Base-by-base conservation (phyloP, 176 grass and related monocot species). In the Juncus effusus region DNA sequence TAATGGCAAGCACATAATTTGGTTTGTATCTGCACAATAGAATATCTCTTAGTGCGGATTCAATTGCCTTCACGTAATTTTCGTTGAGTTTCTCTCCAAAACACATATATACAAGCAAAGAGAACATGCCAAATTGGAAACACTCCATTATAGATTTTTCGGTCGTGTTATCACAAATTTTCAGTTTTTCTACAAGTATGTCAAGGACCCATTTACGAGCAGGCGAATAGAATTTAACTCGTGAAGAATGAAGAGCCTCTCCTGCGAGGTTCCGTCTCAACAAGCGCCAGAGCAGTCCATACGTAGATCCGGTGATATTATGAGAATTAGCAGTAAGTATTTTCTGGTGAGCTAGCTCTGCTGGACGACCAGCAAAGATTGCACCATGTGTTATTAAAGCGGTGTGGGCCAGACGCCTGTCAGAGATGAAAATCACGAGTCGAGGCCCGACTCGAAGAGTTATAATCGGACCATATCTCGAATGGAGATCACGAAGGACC, bases 31-130 rank as follows among this genome's bases (percentile, higher is more conserved):
- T 0, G 78, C 75, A 63, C n/a, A 79, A 13, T 10, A 86, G 79
- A 2, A 4, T 4, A 14, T 79, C 54, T 5, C 81, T 44, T 77
- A 79, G 68, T 2, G 50, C 47, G 0, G 35, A 10, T 2, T 77
- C 75, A 56, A 93, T 75, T 0, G 44, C 74, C 65, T 70, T 50
- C 59, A 85, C 74, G 1, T 63, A 51, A 16, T 51, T 16, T 75
- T 93, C 81, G 42, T 82, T 65, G 7, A 93, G 78, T n/a, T 69
- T 77, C 78, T 84, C 81, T 19, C 89, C 81, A 72, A 88, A 93
- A 79, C 85, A 93, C 81, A 93, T 85, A 52, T 73, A 67, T 15
- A 87, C 81, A 40, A 92, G 81, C 36, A 92, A 76, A 13, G 61
- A 74, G 65, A 88, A 88, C 76, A 88, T 85, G 35, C 84, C 75